A percentile compares a stretch with the other conserved stretches of the same genome.
These are phyloP conservation scores for Ilyonectria robusta DNA, from an alignment of 2,329 filamentous ascomycete genomes.

Conservation along the genomic window DNA sequence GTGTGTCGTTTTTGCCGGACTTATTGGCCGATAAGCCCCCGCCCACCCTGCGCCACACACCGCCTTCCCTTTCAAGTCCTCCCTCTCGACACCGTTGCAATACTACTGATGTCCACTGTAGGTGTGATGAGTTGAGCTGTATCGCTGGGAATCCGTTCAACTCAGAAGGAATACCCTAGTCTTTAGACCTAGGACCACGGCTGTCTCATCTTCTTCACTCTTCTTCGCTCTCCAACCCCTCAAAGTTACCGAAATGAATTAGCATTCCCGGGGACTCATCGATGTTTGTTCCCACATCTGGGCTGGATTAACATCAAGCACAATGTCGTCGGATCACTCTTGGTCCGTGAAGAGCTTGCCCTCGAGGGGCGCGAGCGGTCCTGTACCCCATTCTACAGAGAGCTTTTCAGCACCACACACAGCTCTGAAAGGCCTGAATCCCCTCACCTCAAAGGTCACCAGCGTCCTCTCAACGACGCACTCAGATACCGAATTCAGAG, in stretches of 20 bases:
- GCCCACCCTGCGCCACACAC: constrained; percentile 35
- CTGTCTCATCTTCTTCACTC: background rate
- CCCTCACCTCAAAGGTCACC: constrained; percentile 85
- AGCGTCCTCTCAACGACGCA: constrained; percentile 92
- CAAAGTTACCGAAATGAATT: constrained; percentile 27
- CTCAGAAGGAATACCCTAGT: background rate
- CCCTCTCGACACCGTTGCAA: constrained; percentile 47
- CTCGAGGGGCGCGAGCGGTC: constrained; percentile 45
- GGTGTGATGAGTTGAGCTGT: constrained; percentile 11
- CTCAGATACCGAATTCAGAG: constrained; percentile 90
- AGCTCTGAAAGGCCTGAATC: constrained; percentile 65
- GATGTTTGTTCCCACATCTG: constrained; percentile 12
- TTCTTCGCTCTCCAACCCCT: background rate
- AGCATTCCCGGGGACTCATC: constrained; percentile 5
- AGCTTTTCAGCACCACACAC: constrained; percentile 86
- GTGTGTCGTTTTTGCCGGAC: constrained; percentile 45
- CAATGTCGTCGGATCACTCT: constrained; percentile 40
- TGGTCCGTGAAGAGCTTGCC: constrained; percentile 41
- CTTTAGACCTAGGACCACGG: background rate
- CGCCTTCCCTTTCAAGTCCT: constrained; percentile 42
- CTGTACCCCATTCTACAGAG: constrained; percentile 79
- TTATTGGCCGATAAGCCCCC: constrained; percentile 38
- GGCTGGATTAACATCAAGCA: constrained; percentile 20
- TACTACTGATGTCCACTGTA: constrained; percentile 23
- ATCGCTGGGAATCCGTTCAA: constrained; percentile 3